Conservation (phyloP, 371 early-diverging fungal genomes). For the Syncephalastrum contaminatum region DNA sequence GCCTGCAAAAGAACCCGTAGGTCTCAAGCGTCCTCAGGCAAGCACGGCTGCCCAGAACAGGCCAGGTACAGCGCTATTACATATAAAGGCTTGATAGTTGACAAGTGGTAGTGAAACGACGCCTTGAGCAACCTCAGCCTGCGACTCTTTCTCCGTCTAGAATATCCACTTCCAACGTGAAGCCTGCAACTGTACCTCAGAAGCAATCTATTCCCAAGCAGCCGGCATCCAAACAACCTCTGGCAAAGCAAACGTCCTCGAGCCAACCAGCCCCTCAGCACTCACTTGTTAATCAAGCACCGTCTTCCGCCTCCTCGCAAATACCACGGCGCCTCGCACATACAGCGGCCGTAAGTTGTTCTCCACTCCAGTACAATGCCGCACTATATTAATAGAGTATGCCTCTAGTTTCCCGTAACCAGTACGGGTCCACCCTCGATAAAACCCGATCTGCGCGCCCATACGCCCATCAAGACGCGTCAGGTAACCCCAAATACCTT, state of each 20-base stretch:
- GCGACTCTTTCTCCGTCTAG: no score
- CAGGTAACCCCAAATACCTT: constrained; percentile 19
- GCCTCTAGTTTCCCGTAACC: background rate
- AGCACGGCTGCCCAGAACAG: background rate
- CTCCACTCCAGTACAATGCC: background rate
- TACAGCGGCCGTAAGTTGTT: background rate
- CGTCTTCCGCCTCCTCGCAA: constrained; percentile 3
- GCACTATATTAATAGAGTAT: background rate
- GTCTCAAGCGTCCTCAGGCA: background rate
- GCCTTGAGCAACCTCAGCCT: no score
- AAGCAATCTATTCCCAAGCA: background rate
- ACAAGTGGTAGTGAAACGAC: no score
- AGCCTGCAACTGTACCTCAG: background rate
- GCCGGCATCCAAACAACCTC: background rate
- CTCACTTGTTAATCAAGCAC: no score
- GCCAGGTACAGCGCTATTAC: no score
- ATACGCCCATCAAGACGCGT: constrained; percentile 33
- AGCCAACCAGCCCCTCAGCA: no score
- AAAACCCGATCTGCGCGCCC: constrained; percentile 25
- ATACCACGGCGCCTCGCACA: background rate
- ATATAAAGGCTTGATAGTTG: no score
- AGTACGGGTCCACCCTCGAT: constrained; percentile 34
- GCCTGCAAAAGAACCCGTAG: constrained; percentile 1
- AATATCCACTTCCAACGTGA: no score
- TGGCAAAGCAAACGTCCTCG: background rate